A percentile compares a stretch with the other conserved stretches of the same genome.
These are phyloP conservation scores for Anisodus tanguticus DNA, from an alignment of 257 asterid species.

Conservation along the genomic window DNA sequence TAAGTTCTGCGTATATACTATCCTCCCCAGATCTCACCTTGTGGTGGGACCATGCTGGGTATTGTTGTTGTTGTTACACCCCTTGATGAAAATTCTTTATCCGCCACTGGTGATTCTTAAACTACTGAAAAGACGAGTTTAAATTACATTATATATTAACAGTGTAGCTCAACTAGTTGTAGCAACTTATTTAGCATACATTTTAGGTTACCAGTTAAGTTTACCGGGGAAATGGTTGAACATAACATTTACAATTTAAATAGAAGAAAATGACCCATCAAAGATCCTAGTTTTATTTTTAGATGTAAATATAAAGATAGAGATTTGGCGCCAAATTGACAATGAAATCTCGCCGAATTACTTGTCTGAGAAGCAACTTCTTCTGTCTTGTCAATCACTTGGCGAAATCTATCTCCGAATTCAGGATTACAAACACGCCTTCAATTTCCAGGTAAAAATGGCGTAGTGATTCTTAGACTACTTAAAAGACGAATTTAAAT, in stretches of 20 bases:
- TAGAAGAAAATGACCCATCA: neutral
- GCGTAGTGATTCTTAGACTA: neutral
- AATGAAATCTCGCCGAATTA: slow-evolving; percentile 63
- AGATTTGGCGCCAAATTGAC: slow-evolving; percentile 52
- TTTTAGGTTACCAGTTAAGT: neutral
- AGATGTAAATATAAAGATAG: neutral
- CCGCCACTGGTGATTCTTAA: too few species aligned
- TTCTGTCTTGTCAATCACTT: slow-evolving; percentile 92
- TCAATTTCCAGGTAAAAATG: slow-evolving; percentile 61
- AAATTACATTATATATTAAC: too few species aligned
- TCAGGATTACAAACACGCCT: slow-evolving; percentile 58
- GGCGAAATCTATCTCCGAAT: slow-evolving; percentile 92
- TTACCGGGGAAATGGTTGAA: neutral
- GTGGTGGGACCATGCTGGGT: too few species aligned
- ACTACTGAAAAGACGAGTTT: too few species aligned
- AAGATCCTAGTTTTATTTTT: neutral
- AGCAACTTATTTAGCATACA: neutral
- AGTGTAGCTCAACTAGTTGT: neutral
- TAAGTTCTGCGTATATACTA: too few species aligned
- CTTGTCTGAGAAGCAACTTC: slow-evolving; percentile 70
- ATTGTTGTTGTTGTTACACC: too few species aligned
- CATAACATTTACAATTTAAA: neutral
- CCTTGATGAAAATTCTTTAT: too few species aligned
- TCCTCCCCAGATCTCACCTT: too few species aligned
- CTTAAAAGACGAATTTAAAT: neutral